A percentile compares a stretch with the other conserved stretches of the same genome.
Conservation (phyloP, 257 asterid species). For the Nicotiana knightiana region DNA sequence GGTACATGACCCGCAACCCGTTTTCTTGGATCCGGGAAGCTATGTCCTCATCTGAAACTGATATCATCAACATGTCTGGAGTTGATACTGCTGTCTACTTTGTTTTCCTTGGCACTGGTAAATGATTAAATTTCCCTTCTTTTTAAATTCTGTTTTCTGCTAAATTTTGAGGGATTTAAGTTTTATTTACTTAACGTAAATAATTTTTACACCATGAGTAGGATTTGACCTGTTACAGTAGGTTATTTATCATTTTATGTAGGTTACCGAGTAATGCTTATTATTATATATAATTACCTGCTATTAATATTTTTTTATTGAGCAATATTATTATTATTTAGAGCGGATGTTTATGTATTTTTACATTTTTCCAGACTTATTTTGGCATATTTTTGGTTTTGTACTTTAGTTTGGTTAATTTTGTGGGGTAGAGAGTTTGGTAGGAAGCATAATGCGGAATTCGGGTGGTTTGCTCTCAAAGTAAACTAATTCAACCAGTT, state of each 20-base stretch:
- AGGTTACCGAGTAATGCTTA: no score
- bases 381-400: background rate
- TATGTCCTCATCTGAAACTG: conserved; percentile 66
- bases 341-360: background rate
- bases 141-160: background rate
- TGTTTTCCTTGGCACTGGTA: conserved; percentile 81
- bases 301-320: background rate
- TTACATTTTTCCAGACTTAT: background rate
- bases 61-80: conserved; percentile 67
- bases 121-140: background rate
- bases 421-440: background rate
- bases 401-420: background rate
- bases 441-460: background rate
- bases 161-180: background rate
- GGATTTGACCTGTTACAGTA: no score
- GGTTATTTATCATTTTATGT: no score
- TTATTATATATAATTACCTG: no score
- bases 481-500: background rate
- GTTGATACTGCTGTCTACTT: conserved; percentile 96
- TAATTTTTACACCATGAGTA: no score
- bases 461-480: background rate
- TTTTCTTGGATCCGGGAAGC: conserved; percentile 88
- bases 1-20: conserved; percentile 57
- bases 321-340: background rate
- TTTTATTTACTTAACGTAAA: no score